Evolutionary conservation across 2,329 filamentous ascomycete genomes (phyloP), one percentile per base, ranked within the genome.

Genomic region (Penicillium sp.): DNA sequence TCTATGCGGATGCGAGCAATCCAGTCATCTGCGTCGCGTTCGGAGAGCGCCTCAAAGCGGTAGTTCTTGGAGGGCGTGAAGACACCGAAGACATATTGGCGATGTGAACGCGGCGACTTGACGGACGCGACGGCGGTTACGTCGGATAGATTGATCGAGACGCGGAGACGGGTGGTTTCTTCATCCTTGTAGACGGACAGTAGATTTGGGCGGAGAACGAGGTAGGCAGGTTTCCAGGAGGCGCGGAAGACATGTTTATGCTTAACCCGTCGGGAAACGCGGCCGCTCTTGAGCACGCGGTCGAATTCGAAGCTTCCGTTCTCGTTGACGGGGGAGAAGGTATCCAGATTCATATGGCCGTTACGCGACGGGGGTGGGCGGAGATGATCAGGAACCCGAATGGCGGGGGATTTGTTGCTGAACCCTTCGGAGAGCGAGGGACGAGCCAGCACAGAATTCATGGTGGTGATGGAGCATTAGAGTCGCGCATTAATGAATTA

Each of bases 241-340:
- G 96, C 75, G 59, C 71, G 70, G 63, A 79, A 80, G 52, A 92
- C 91, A 87, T 96, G 96, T 58, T 93, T 98, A 80, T 93, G 96
- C 68, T 93, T 89, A 19, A 92, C 96, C 65, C 93, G 86, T 77
- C 96, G 96, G 70, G 90, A 84, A 39, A 96, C 87, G 64, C 89
- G 89, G 57, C 93, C 93, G 56, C 89, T 87, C 78, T 96, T 98
- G 73, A 98, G 84, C 54, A 98, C 90, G 50, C 92, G 88, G 75
- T 99, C 95, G 70, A 96, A 96, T 70, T 95, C 93, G 73, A 96
- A 99, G 75, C 91, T 95, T 61, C 95, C 95, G 75, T 96, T 93
- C 75, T 96, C 89, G 71, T 93, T 96, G 62, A 98, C 91, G 5
- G 92, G 91, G 29, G 91, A 95, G 69, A 91, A 87, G 16, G 87